These are phyloP conservation scores for Fraxinus excelsior DNA, from an alignment of 257 asterid genomes.

Conservation along the genomic window DNA sequence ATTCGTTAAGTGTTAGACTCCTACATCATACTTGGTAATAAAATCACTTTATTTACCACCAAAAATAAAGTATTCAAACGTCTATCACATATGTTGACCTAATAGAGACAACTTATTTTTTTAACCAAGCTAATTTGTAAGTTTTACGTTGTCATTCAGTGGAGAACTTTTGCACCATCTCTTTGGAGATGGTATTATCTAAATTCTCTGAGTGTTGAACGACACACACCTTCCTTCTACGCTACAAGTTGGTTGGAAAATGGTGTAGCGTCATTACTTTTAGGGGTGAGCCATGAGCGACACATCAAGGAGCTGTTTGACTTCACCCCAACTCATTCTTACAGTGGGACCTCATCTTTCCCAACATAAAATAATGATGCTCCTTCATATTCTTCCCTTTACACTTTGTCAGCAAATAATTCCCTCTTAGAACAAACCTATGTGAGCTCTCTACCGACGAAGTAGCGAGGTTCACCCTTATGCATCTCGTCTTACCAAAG, in stretches of 20 bases:
- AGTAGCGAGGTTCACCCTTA: too few species aligned
- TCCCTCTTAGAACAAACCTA: not conserved
- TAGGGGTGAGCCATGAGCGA: not conserved
- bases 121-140: not conserved
- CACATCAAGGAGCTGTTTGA: not conserved
- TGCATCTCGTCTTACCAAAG: too few species aligned
- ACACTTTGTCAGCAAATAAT: not conserved
- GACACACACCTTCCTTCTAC: not conserved
- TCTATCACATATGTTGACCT: not conserved
- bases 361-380: not conserved
- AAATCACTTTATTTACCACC: not conserved
- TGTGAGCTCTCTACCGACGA: too few species aligned
- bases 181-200: not conserved
- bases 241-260: not conserved
- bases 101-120: not conserved
- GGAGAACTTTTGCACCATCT: too few species aligned
- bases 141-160: not conserved
- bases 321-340: not conserved
- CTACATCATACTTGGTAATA: too few species aligned
- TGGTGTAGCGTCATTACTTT: not conserved
- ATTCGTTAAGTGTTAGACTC: too few species aligned
- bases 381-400: not conserved
- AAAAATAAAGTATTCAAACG: not conserved
- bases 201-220: too few species aligned
- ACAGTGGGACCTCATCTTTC: not conserved